Evolutionary conservation across 768 basidiomycete species (phyloP).

Genomic region (Psilocybe tampanensis): DNA sequence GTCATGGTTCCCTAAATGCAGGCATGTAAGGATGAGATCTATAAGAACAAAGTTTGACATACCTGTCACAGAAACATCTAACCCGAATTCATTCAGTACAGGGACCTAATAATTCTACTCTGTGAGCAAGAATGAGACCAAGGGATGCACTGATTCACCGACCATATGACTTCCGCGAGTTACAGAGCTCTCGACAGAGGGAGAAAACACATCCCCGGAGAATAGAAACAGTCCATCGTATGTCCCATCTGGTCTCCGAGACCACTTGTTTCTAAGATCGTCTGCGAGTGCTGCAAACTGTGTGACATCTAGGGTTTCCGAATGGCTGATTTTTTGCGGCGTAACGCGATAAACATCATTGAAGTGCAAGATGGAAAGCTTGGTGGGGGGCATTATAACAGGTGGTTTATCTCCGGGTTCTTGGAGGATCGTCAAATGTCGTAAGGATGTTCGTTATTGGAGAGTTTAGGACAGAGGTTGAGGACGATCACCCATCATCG

Average conservation of each 20-base stretch:
- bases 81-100: slow-evolving; percentile 77
- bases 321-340: slow-evolving; percentile 64
- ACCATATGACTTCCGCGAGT: slow-evolving; percentile 94
- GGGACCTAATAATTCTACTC: slow-evolving; percentile 58
- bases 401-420: too few relatives aligned
- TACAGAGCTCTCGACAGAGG: slow-evolving; percentile 84
- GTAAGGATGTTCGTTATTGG: too few relatives aligned
- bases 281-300: slow-evolving; percentile 81
- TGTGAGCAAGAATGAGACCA: background rate
- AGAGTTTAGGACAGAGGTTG: too few relatives aligned
- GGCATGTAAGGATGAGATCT: too few relatives aligned
- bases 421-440: too few relatives aligned
- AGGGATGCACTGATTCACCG: background rate
- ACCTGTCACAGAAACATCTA: slow-evolving; percentile 84
- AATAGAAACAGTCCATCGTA: slow-evolving; percentile 81
- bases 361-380: slow-evolving; percentile 61
- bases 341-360: slow-evolving; percentile 85
- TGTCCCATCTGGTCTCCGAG: slow-evolving; percentile 42
- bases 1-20: slow-evolving; percentile 90
- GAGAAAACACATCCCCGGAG: slow-evolving; percentile 89
- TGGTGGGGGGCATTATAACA: slow-evolving; percentile 14
- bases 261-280: slow-evolving; percentile 62
- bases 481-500: too few relatives aligned
- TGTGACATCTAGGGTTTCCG: slow-evolving; percentile 81
- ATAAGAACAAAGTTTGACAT: slow-evolving; percentile 24